Conservation (phyloP, 2,329 filamentous ascomycete species). For the Cladophialophora immunda region DNA sequence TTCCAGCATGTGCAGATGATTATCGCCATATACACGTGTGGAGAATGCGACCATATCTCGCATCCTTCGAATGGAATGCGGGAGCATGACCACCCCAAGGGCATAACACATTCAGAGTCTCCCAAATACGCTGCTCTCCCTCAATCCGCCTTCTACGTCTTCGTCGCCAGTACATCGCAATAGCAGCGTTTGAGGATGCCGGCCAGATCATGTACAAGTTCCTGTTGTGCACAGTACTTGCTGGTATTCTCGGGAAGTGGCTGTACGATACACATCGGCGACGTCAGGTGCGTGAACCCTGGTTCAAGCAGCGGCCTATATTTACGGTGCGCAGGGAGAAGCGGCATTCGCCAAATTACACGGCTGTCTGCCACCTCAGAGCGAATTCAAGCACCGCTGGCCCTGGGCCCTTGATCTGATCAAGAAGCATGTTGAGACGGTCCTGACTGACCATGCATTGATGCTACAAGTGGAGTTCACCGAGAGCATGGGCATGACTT, state of each 20-base stretch:
- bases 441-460: constrained; percentile 18
- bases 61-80: no score
- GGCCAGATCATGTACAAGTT: background rate
- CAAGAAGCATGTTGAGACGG: constrained; percentile 20
- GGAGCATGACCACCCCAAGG: no score
- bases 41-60: no score
- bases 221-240: constrained; percentile 3
- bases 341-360: constrained; percentile 1
- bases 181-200: background rate
- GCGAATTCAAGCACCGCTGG: constrained; percentile 16
- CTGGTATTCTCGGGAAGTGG: constrained; percentile 2
- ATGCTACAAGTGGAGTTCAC: constrained; percentile 26
- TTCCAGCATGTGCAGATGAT: no score
- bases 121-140: no score
- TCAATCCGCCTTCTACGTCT: background rate
- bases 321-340: constrained; percentile 7
- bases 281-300: constrained; percentile 3
- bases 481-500: constrained; percentile 23
- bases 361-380: constrained; percentile 14
- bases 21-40: no score
- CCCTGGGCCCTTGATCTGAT: constrained; percentile 16
- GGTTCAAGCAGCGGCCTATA: background rate
- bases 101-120: no score
- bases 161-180: background rate
- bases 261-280: constrained; percentile 4